These are phyloP conservation scores for Tetratostichococcus sp. DNA, from an alignment of 139 green algal species.

Conservation along the genomic window DNA sequence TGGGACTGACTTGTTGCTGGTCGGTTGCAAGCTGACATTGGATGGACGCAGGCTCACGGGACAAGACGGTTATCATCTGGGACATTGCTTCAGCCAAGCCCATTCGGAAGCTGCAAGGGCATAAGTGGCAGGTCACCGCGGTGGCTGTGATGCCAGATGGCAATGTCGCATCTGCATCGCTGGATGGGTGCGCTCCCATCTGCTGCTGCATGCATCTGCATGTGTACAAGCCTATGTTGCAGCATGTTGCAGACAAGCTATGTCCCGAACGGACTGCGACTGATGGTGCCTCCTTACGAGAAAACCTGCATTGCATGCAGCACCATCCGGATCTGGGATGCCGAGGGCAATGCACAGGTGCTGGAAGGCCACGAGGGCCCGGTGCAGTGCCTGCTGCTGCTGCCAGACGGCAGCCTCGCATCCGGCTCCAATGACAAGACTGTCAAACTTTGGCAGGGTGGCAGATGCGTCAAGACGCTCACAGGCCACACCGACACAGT, in stretches of 20 bases:
- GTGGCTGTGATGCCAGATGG: constrained; percentile 56
- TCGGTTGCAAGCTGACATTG: not conserved
- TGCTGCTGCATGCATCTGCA: too few relatives aligned
- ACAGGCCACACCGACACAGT: constrained; percentile 81
- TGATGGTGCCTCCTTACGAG: too few relatives aligned
- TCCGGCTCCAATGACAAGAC: constrained; percentile 73
- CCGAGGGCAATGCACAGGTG: constrained; percentile 29
- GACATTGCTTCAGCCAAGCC: constrained; percentile 37
- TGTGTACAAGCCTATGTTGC: too few relatives aligned
- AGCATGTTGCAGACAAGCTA: constrained; percentile 1
- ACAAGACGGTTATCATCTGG: constrained; percentile 81
- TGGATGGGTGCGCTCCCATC: constrained; percentile 68
- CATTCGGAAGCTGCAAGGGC: constrained; percentile 55
- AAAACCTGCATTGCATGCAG: too few relatives aligned
- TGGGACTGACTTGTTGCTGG: too few relatives aligned
- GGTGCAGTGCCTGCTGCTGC: constrained; percentile 67
- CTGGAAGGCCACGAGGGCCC: constrained; percentile 75
- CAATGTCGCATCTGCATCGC: constrained; percentile 69
- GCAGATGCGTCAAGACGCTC: constrained; percentile 56
- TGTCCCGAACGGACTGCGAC: not conserved
- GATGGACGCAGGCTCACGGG: constrained; percentile 78
- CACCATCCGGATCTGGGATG: constrained; percentile 71
- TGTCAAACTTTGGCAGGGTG: constrained; percentile 42
- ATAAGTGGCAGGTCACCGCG: constrained; percentile 80
- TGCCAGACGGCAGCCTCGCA: constrained; percentile 64